Evolutionary conservation across 169 alveolate genomes (phyloP), one percentile per base, ranked within the genome.

Genomic region (Plasmodium ovale): DNA sequence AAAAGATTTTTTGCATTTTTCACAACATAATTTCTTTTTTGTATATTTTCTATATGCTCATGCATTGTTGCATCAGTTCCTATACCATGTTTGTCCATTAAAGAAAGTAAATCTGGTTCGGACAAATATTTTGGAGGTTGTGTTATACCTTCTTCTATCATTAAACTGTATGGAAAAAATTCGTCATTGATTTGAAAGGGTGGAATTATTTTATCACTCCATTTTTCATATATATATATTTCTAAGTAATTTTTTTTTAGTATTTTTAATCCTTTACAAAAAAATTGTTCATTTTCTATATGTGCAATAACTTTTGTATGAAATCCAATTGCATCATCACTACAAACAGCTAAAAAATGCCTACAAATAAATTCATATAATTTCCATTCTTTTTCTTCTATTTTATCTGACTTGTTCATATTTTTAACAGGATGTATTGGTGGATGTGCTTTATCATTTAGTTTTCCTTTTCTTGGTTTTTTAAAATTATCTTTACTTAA

Each of bases 21-120:
- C 47, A 51, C 29, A n/a, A 96, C 99, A 87, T 98, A 99, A 85
- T 97, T 97, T 70, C 99, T 92, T 74, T 98, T 99, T 59, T 98
- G 96, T 39, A 99, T 98, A 95, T 98, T 98, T 93, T 98, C 98
- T 67, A 98, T 98, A 89, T 99, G 99, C 12, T 98, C 97, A 23
- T 99, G 98, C 99, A 99, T 99, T 27, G 99, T 98, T 37, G 99
- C 99, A 94, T 99, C 99, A 0, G 99, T 99, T 37, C 99, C 99
- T n/a, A 99, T 99, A 33, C 99, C 99, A 92, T 98, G 92, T 71
- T 95, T 94, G 92, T 98, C 99, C 99, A 99, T 98, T 49, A 96
- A 92, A 33, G 97, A 93, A 2, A 99, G 96, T 35, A 99, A 92
- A 72, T 99, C 99, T 23, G 99, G 94, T 77, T 99, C 99, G 10